phyloP scores from a whole-genome alignment of 805 yeast genomes.

The Candida orba region DNA sequence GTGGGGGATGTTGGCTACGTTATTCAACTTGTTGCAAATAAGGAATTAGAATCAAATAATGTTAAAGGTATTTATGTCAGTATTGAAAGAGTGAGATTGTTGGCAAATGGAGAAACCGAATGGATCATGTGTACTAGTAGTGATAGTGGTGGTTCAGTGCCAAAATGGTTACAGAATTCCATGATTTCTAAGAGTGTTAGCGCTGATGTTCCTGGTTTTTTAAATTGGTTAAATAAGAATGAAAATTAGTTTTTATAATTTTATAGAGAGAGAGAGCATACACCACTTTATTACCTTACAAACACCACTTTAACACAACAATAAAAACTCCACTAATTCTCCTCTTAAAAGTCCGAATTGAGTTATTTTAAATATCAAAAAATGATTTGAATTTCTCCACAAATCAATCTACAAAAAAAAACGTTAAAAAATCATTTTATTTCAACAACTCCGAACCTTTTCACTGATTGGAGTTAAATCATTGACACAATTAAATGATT shows the following conservation, averaged over 20 bases:
- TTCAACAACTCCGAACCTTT: neutral
- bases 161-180: slow-evolving; percentile 33
- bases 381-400: neutral
- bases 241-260: neutral
- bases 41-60: slow-evolving; percentile 16
- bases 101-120: slow-evolving; percentile 14
- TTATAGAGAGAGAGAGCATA: no score
- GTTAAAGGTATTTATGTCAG: slow-evolving; percentile 30
- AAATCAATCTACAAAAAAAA: neutral
- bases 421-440: no score
- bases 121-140: slow-evolving; percentile 35
- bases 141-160: slow-evolving; percentile 35
- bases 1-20: slow-evolving; percentile 23
- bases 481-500: neutral
- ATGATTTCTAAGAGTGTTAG: slow-evolving; percentile 33
- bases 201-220: slow-evolving; percentile 32
- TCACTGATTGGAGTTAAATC: neutral
- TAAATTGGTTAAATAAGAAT: slow-evolving; percentile 19
- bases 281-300: neutral
- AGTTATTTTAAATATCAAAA: neutral
- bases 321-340: neutral
- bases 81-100: slow-evolving; percentile 25
- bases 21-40: slow-evolving; percentile 27
- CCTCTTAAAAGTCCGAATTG: neutral
- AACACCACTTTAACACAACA: neutral